Evolutionary conservation across 148 eudicot species (phyloP), one percentile per base, ranked within the genome.

Genomic region (Dysphania ambrosioides): DNA sequence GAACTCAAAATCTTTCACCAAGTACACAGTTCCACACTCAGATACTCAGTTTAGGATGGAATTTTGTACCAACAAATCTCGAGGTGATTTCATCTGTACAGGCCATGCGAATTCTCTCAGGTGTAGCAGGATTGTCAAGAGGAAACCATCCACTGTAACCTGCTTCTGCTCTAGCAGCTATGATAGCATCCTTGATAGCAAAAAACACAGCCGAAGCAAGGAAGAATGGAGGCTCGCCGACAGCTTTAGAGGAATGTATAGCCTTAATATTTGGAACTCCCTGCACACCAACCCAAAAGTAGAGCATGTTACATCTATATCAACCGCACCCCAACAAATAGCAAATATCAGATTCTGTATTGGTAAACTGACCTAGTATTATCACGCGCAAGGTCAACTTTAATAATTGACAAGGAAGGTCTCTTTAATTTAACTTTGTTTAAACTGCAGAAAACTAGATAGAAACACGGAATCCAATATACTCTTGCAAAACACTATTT

Each of bases 201-300:
- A 95, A 95, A 77, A 95, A 87, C 38, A 89, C 94, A 0, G 90
- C 41, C 6, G 99, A 95, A 35, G 96, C 99, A 31, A 95, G 92
- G 77, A 95, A 95, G 71, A 95, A 95, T 9, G 99, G 99, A 72
- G 99, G 99, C 67, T 95, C 99, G 24, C 97, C 99, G 29, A 90
- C 97, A 49, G 97, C 99, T 85, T 95, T 95, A 12, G 99, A 95
- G 27, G 97, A 95, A 81, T 95, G 99, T 80, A 95, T 90, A 64
- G 96, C 99, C 76, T 86, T 95, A 23, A 64, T 82, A 71, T 95
- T 95, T 53, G 97, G 96, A 64, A 88, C 89, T 76, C 79, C 97
- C 98, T 95, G 86, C 79, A 56, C 65, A 71, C 51, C 30, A 29
- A 47, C 72, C 42, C 35, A 51, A 67, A 29, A 26, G 30, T 26